Percentiles rank a stretch among this genome's conserved stretches.
phyloP scores from a whole-genome alignment of 441 rosid species.

The California macrophylla region DNA sequence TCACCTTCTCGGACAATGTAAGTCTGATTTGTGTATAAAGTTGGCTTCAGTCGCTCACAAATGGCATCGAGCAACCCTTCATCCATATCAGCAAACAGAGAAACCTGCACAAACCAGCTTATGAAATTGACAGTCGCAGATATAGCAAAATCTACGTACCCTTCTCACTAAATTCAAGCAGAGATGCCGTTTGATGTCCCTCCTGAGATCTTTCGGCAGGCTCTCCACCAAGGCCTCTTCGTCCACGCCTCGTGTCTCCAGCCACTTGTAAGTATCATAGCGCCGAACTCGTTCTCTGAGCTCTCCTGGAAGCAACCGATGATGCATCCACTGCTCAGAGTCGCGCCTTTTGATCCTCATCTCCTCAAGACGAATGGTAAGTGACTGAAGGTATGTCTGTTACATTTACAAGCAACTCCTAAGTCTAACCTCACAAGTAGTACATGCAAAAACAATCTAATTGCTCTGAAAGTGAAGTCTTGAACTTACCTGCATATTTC shows the following conservation, averaged over 20 bases:
- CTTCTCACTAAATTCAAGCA: conserved; percentile 80
- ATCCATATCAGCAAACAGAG: conserved; percentile 89
- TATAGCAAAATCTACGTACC: conserved; percentile 42
- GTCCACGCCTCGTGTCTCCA: conserved; percentile 68
- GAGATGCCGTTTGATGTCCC: conserved; percentile 89
- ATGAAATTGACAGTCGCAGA: too few species aligned
- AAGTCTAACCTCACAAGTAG: conserved; percentile 3
- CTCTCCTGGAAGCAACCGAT: conserved; percentile 69
- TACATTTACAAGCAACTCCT: conserved; percentile 19
- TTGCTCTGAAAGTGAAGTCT: background rate
- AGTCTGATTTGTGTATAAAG: conserved; percentile 66
- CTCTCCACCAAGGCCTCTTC: conserved; percentile 63
- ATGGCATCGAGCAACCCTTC: conserved; percentile 81
- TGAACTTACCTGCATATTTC: conserved; percentile 69
- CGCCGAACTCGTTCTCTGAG: conserved; percentile 58
- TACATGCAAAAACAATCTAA: too few species aligned
- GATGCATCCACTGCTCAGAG: conserved; percentile 97
- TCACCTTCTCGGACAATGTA: conserved; percentile 88
- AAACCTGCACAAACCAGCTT: conserved; percentile 42
- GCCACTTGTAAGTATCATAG: conserved; percentile 65
- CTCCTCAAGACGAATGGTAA: conserved; percentile 80
- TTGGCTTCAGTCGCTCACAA: conserved; percentile 82
- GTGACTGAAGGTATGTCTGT: conserved; percentile 83
- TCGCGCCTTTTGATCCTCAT: conserved; percentile 95
- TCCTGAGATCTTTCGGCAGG: conserved; percentile 81